Evolutionary conservation across 345 rosid genomes (phyloP).

Genomic region (Chamaenerion angustifolium): DNA sequence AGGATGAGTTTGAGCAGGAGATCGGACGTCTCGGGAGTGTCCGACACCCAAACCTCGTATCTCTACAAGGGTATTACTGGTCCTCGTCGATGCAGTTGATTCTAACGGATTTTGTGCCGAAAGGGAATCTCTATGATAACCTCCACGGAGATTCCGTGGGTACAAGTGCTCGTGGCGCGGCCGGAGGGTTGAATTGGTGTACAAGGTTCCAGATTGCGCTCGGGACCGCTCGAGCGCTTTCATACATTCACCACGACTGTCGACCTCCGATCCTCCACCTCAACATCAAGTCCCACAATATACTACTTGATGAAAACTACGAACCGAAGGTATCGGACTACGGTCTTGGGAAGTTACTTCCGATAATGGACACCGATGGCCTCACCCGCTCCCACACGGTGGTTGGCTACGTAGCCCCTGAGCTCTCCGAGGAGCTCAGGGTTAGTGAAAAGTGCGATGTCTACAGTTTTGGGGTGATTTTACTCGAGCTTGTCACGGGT

Average conservation of each 20-base stretch:
- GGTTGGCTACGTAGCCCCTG: slow-evolving; percentile 98
- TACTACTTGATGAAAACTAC: slow-evolving; percentile 64
- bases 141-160: slow-evolving; percentile 50
- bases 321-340: slow-evolving; percentile 79
- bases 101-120: slow-evolving; percentile 55
- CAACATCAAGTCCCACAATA: slow-evolving; percentile 76
- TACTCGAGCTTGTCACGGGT: slow-evolving; percentile 83
- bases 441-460: slow-evolving; percentile 80
- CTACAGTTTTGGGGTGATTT: slow-evolving; percentile 83
- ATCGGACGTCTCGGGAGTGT: slow-evolving; percentile 66
- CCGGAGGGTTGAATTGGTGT: slow-evolving; percentile 56
- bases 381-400: slow-evolving; percentile 65
- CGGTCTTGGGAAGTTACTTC: slow-evolving; percentile 70
- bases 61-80: slow-evolving; percentile 87
- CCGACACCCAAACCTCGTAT: slow-evolving; percentile 55
- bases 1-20: slow-evolving; percentile 88
- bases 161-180: slow-evolving; percentile 52
- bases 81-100: slow-evolving; percentile 74
- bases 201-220: slow-evolving; percentile 81
- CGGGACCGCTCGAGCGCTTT: slow-evolving; percentile 76
- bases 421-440: slow-evolving; percentile 69
- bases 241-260: slow-evolving; percentile 88
- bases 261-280: slow-evolving; percentile 83
- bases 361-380: slow-evolving; percentile 64
- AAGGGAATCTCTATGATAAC: slow-evolving; percentile 72